These are phyloP conservation scores for Picea sitchensis DNA, from an alignment of 75 land plant genomes.

Conservation along the genomic window DNA sequence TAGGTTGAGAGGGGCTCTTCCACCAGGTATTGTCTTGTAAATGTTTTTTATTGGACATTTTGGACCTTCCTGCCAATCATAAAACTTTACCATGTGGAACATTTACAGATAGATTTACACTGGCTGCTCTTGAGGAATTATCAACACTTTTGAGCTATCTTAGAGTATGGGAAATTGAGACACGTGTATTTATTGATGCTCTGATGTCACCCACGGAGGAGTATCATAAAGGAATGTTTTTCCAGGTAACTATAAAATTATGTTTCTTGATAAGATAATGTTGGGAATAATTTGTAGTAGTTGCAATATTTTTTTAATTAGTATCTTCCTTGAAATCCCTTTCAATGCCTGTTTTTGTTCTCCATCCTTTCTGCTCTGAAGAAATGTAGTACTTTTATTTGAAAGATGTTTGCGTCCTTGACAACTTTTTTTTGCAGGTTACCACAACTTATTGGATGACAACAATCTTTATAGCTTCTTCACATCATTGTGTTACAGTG, in stretches of 20 bases:
- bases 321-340: neutral
- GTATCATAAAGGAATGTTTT: constrained; percentile 65
- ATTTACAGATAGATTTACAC: constrained; percentile 57
- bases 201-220: constrained; percentile 77
- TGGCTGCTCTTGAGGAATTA: constrained; percentile 82
- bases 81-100: neutral
- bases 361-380: neutral
- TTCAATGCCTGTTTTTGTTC: neutral
- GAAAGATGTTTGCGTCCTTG: too few species aligned
- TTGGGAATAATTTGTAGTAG: neutral
- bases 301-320: neutral
- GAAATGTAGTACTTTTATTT: neutral
- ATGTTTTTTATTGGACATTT: neutral
- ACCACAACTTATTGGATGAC: too few species aligned
- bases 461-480: too few species aligned
- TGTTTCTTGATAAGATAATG: neutral
- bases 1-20: constrained; percentile 83
- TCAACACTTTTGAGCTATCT: constrained; percentile 64
- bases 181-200: constrained; percentile 64
- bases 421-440: too few species aligned
- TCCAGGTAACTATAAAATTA: constrained; percentile 13
- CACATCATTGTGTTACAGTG: too few species aligned
- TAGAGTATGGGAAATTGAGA: constrained; percentile 71
- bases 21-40: constrained; percentile 38
- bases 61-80: neutral